phyloP scores from a whole-genome alignment of 2,329 filamentous ascomycete genomes.

The Cytospora schulzeri region DNA sequence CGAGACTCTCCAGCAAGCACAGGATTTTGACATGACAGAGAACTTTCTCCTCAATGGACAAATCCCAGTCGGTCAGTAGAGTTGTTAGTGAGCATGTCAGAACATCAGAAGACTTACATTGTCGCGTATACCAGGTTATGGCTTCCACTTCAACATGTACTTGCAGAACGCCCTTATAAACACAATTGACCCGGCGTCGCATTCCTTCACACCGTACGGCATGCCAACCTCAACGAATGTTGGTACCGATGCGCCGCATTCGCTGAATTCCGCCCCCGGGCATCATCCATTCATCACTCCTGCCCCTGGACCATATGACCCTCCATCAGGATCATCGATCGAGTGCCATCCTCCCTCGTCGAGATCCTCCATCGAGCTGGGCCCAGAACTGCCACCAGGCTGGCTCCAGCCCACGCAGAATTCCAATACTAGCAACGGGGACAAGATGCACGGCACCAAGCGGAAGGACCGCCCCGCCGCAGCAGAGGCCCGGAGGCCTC shows the following conservation, averaged over 20 bases:
- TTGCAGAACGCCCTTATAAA: conserved; percentile 6
- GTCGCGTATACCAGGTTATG: conserved; percentile 38
- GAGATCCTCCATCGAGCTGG: conserved; percentile 24
- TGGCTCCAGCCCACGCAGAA: conserved; percentile 34
- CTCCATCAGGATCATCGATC: conserved; percentile 32
- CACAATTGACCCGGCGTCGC: conserved; percentile 32
- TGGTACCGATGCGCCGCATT: conserved; percentile 33
- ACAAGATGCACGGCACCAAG: background rate
- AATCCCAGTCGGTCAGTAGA: background rate
- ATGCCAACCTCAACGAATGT: conserved; percentile 44
- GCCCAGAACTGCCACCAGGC: conserved; percentile 31
- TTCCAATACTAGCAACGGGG: conserved; percentile 11
- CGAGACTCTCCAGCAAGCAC: conserved; percentile 15
- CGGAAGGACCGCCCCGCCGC: conserved; percentile 10
- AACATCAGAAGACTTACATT: conserved; percentile 30
- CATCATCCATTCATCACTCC: background rate
- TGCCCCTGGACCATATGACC: conserved; percentile 42
- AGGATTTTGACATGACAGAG: conserved; percentile 1
- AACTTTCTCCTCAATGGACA: background rate
- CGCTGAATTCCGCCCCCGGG: conserved; percentile 38
- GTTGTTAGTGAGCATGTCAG: background rate
- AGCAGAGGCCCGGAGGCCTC: conserved; percentile 17
- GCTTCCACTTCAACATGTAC: conserved; percentile 34
- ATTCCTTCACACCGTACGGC: conserved; percentile 35
- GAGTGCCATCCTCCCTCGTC: background rate